Evolutionary conservation across 768 basidiomycete species (phyloP).

Genomic region (Podaxis mareebaensis): DNA sequence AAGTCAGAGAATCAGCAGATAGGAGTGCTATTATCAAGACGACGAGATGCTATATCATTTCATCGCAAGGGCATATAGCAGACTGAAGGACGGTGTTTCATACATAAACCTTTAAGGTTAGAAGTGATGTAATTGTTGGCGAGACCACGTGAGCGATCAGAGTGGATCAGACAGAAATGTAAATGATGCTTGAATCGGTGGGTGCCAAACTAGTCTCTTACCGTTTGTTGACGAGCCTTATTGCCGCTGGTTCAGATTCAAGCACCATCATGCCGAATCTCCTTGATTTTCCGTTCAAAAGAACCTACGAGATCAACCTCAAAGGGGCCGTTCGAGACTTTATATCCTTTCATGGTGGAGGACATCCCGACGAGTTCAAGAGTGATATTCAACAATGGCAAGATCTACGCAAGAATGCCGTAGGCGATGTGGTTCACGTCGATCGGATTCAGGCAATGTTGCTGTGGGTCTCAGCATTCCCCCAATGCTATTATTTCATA

Average conservation of each 20-base stretch:
- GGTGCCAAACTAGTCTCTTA: background rate
- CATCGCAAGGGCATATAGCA: no score
- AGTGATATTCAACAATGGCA: constrained; percentile 77
- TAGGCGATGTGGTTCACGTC: constrained; percentile 53
- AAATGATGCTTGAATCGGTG: no score
- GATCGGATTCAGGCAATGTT: constrained; percentile 53
- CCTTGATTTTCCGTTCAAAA: constrained; percentile 74
- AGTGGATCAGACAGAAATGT: background rate
- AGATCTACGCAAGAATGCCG: constrained; percentile 55
- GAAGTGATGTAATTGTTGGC: background rate
- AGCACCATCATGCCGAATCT: constrained; percentile 68
- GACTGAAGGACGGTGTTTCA: background rate
- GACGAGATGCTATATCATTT: no score
- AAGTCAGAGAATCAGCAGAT: no score
- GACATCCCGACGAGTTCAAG: constrained; percentile 84
- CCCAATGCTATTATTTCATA: constrained; percentile 1
- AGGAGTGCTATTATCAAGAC: no score
- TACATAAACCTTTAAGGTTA: background rate
- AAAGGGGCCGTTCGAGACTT: constrained; percentile 59
- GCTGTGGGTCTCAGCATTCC: constrained; percentile 48
- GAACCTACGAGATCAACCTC: constrained; percentile 56
- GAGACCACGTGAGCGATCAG: constrained; percentile 4
- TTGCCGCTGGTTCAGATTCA: background rate
- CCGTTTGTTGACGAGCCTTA: background rate
- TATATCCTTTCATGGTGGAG: constrained; percentile 64